phyloP scores from a whole-genome alignment of 2,329 filamentous ascomycete species.

The Penicillium corylophilum region DNA sequence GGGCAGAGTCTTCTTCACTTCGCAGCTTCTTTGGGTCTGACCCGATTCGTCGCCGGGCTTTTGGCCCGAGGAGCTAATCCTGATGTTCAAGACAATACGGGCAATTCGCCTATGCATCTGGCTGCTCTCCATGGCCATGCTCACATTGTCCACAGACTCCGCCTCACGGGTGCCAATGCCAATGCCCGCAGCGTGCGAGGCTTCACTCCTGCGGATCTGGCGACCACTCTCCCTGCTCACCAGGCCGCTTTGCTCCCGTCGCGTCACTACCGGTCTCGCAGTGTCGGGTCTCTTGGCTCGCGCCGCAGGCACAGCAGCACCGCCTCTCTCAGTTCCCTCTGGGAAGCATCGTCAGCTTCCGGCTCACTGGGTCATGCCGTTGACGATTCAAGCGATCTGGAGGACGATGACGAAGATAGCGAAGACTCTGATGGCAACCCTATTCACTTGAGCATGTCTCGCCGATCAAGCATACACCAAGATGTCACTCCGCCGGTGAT shows the following conservation, averaged over 20 bases:
- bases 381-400: slow-evolving; percentile 39
- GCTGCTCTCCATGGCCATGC: slow-evolving; percentile 73
- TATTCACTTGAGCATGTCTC: slow-evolving; percentile 32
- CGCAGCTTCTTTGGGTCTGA: slow-evolving; percentile 71
- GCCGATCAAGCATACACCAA: slow-evolving; percentile 38
- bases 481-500: slow-evolving; percentile 28
- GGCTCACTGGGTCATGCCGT: slow-evolving; percentile 47
- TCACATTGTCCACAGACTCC: slow-evolving; percentile 73
- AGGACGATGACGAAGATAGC: slow-evolving; percentile 24
- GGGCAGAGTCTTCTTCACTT: slow-evolving; percentile 81
- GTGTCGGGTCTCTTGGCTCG: slow-evolving; percentile 56
- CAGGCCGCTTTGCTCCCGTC: slow-evolving; percentile 63
- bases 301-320: slow-evolving; percentile 61
- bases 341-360: slow-evolving; percentile 56
- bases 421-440: slow-evolving; percentile 21
- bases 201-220: slow-evolving; percentile 69
- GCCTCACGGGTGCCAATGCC: slow-evolving; percentile 71
- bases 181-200: slow-evolving; percentile 68
- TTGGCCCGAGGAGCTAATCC: slow-evolving; percentile 75
- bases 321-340: slow-evolving; percentile 65
- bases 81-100: slow-evolving; percentile 71
- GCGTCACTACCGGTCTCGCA: slow-evolving; percentile 65
- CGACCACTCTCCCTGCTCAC: slow-evolving; percentile 63
- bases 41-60: slow-evolving; percentile 73
- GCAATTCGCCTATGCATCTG: slow-evolving; percentile 79